A percentile compares a stretch with the other conserved stretches of the same genome.
These are phyloP conservation scores for Pleurotus tuoliensis DNA, from an alignment of 768 basidiomycete genomes.

Conservation along the genomic window DNA sequence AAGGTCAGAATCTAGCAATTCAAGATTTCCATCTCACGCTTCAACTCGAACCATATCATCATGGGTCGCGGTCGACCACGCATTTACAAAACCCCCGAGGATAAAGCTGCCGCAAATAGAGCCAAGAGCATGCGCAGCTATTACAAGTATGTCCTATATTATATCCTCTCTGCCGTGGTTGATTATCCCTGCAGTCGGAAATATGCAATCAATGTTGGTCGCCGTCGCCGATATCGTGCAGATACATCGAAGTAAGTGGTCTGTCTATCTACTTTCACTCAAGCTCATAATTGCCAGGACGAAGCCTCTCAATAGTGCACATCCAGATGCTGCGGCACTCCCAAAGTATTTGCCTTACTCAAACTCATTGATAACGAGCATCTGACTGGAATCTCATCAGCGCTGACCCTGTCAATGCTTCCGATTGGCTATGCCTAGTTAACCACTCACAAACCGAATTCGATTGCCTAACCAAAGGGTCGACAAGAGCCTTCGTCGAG, in stretches of 20 bases:
- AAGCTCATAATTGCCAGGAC: background rate
- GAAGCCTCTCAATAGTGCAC: background rate
- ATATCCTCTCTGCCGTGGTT: background rate
- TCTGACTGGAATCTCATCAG: background rate
- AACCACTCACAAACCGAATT: background rate
- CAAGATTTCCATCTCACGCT: background rate
- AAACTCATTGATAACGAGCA: background rate
- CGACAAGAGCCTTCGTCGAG: background rate
- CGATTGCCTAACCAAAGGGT: background rate
- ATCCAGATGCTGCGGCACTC: background rate
- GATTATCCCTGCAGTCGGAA: background rate
- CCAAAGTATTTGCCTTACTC: background rate
- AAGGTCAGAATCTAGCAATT: background rate
- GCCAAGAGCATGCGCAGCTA: slow-evolving; percentile 14
- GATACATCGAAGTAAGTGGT: background rate
- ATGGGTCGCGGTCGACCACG: slow-evolving; percentile 4
- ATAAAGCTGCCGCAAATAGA: slow-evolving; percentile 10
- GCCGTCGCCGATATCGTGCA: background rate
- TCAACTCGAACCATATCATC: background rate
- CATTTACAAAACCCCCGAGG: slow-evolving; percentile 8
- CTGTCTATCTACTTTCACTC: background rate
- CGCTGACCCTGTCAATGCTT: background rate
- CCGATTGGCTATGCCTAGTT: background rate
- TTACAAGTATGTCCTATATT: slow-evolving; percentile 9
- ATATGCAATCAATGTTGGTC: background rate